A percentile compares a stretch with the other conserved stretches of the same genome.
These are phyloP conservation scores for Camellia lanceoleosa DNA, from an alignment of 148 eudicot species.

Conservation along the genomic window DNA sequence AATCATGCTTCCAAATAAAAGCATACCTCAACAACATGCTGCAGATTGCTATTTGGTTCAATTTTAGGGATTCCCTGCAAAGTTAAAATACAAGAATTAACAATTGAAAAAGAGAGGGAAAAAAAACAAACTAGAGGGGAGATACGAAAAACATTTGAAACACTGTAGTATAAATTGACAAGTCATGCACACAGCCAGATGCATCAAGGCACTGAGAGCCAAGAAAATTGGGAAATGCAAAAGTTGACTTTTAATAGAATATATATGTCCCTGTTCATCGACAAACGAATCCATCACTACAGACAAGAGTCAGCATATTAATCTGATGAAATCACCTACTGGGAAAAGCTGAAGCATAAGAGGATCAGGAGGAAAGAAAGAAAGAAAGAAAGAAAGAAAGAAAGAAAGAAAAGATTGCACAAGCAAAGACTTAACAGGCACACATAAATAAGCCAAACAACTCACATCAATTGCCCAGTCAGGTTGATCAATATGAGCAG, in stretches of 20 bases:
- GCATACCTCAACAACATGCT: constrained; percentile 81
- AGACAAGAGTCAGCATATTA: not conserved
- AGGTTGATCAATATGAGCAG: constrained; percentile 68
- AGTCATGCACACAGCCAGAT: not conserved
- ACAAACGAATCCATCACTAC: not conserved
- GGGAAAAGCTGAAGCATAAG: not conserved
- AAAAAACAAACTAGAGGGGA: not conserved
- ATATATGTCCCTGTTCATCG: not conserved
- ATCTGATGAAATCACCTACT: not conserved
- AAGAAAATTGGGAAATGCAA: not conserved
- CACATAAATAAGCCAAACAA: constrained; percentile 15
- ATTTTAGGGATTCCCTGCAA: constrained; percentile 81
- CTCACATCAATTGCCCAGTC: constrained; percentile 96
- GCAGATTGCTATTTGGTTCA: constrained; percentile 85
- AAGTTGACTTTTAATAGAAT: not conserved
- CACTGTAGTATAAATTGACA: not conserved
- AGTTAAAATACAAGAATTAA: not conserved
- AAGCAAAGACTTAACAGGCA: not conserved
- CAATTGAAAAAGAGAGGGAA: not conserved
- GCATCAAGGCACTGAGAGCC: not conserved
- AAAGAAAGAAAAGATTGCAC: not conserved
- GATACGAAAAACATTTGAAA: not conserved
- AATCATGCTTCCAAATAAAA: not conserved
- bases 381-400: not conserved
- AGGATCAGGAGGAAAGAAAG: not conserved